Conservation (phyloP, 345 rosid genomes). For the Gossypium longicalyx region DNA sequence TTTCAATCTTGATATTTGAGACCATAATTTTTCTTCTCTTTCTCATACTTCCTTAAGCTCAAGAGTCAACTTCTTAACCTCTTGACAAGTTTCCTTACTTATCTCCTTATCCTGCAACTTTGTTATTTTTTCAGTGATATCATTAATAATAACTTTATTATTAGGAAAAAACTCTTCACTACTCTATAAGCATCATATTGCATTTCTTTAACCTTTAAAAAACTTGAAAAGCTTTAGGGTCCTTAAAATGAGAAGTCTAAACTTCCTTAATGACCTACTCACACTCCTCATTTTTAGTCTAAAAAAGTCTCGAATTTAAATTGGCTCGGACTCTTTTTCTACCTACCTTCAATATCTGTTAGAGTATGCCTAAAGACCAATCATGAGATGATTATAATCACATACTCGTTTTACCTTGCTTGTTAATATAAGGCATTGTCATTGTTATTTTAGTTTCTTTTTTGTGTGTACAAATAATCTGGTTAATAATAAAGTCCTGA, state of each 20-base stretch:
- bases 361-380: too few relatives aligned
- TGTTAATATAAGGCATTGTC: too few relatives aligned
- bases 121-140: background rate
- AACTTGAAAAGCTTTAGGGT: background rate
- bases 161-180: background rate
- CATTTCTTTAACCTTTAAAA: background rate
- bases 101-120: background rate
- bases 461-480: too few relatives aligned
- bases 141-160: background rate
- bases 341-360: too few relatives aligned
- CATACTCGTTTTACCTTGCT: too few relatives aligned
- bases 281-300: too few relatives aligned
- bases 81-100: background rate
- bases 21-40: background rate
- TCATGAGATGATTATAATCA: too few relatives aligned
- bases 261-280: background rate
- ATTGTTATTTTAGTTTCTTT: too few relatives aligned
- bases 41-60: background rate
- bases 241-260: background rate
- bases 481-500: too few relatives aligned
- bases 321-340: too few relatives aligned
- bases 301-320: too few relatives aligned
- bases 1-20: background rate
- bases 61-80: background rate
- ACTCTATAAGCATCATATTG: background rate